Percentiles rank a stretch among this genome's conserved stretches.
Evolutionary conservation across 2,329 filamentous ascomycete genomes (phyloP).

Genomic region (Blastomyces emzantsi): DNA sequence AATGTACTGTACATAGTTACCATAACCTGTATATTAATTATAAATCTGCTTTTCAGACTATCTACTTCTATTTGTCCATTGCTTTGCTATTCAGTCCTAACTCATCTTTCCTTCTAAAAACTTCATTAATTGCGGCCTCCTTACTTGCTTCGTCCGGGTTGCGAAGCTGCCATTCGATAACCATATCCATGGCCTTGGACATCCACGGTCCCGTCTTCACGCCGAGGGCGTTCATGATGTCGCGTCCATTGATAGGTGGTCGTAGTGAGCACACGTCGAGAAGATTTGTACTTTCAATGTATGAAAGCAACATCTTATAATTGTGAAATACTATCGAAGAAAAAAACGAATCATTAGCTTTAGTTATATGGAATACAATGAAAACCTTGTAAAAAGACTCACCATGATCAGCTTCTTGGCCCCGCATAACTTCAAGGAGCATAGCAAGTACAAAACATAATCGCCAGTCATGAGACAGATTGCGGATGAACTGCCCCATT

Average conservation of each 20-base stretch:
- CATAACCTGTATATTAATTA: not conserved
- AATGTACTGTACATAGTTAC: not conserved
- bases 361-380: not conserved
- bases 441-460: conserved; percentile 33
- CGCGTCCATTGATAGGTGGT: conserved; percentile 63
- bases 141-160: conserved; percentile 59
- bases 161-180: conserved; percentile 80
- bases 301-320: conserved; percentile 47
- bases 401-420: conserved; percentile 27
- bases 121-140: conserved; percentile 51
- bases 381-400: conserved; percentile 10
- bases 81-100: conserved; percentile 29
- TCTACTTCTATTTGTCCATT: not conserved
- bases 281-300: conserved; percentile 44
- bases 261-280: conserved; percentile 47
- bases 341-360: conserved; percentile 11
- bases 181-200: conserved; percentile 65
- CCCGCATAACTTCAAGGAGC: conserved; percentile 32
- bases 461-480: conserved; percentile 34
- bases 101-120: conserved; percentile 45
- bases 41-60: not conserved
- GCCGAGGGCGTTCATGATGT: conserved; percentile 57
- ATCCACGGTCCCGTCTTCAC: conserved; percentile 73
- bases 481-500: conserved; percentile 29
- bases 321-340: conserved; percentile 36